Evolutionary conservation across 768 basidiomycete species (phyloP).

Genomic region (Boletellus sp.): DNA sequence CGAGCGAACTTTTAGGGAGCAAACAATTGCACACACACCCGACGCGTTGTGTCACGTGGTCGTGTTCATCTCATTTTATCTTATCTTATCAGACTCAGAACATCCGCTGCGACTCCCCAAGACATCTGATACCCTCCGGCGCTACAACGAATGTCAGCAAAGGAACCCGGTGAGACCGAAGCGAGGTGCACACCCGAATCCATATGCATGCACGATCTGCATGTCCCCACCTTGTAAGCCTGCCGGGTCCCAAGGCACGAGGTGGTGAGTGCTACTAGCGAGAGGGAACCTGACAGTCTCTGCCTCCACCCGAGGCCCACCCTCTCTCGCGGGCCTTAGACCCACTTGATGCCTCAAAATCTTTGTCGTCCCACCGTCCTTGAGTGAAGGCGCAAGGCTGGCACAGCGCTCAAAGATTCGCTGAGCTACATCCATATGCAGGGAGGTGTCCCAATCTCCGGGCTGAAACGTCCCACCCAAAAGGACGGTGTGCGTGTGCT

Average conservation of each 20-base stretch:
- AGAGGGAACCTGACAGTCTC: slow-evolving; percentile 40
- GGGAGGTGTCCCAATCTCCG: slow-evolving; percentile 49
- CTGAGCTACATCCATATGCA: slow-evolving; percentile 38
- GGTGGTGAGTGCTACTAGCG: slow-evolving; percentile 12
- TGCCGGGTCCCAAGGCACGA: slow-evolving; percentile 15
- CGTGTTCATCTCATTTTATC: slow-evolving; percentile 17
- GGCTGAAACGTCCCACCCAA: slow-evolving; percentile 55
- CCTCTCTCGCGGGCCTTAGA: slow-evolving; percentile 51
- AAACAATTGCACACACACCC: slow-evolving; percentile 27
- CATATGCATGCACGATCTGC: slow-evolving; percentile 55
- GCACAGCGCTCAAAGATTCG: slow-evolving; percentile 48
- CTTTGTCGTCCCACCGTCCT: slow-evolving; percentile 33
- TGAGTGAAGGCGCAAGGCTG: slow-evolving; percentile 35
- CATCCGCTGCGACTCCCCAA: slow-evolving; percentile 44
- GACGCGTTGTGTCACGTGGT: slow-evolving; percentile 33
- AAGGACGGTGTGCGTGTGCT: slow-evolving; percentile 43
- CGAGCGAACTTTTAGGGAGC: slow-evolving; percentile 10
- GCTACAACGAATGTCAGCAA: slow-evolving; percentile 21
- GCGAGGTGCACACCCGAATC: slow-evolving; percentile 44
- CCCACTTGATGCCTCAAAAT: slow-evolving; percentile 56
- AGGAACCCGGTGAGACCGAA: background rate
- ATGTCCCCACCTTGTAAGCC: slow-evolving; percentile 22
- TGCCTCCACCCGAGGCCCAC: slow-evolving; percentile 54
- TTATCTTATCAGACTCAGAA: slow-evolving; percentile 24
- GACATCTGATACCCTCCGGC: slow-evolving; percentile 38